A percentile compares a stretch with the other conserved stretches of the same genome.
phyloP scores from a whole-genome alignment of 2,329 filamentous ascomycete species.

The Fusarium verticillioides region DNA sequence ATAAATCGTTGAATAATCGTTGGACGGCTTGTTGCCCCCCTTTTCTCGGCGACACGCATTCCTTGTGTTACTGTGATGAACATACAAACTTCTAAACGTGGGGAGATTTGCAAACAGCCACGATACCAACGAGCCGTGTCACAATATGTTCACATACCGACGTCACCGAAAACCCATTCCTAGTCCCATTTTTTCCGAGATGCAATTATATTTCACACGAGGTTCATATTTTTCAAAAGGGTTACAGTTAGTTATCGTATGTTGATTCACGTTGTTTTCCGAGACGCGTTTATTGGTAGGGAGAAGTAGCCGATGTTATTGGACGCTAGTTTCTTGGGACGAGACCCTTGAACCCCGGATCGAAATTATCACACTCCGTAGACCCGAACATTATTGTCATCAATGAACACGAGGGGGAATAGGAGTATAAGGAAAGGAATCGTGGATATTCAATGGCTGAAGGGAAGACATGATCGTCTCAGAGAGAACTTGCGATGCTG shows the following conservation, averaged over 20 bases:
- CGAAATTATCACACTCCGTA: background rate
- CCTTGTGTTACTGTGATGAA: conserved; percentile 26
- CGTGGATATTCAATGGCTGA: background rate
- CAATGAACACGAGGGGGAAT: background rate
- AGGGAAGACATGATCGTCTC: background rate
- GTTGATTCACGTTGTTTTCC: conserved; percentile 26
- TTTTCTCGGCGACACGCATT: conserved; percentile 35
- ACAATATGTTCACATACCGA: conserved; percentile 28
- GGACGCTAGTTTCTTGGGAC: conserved; percentile 15
- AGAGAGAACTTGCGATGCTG: background rate
- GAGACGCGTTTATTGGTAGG: conserved; percentile 30
- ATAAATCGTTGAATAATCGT: background rate
- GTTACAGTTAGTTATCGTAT: background rate
- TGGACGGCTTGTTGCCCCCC: conserved; percentile 9
- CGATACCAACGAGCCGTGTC: conserved; percentile 29
- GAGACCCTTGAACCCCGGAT: conserved; percentile 25
- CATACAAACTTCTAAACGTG: background rate
- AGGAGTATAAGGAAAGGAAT: background rate
- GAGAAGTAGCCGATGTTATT: background rate
- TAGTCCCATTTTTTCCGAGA: background rate
- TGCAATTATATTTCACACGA: background rate
- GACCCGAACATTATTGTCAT: background rate
- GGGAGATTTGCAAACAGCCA: conserved; percentile 32
- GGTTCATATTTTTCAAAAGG: background rate
- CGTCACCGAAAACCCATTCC: conserved; percentile 8